Percentiles rank a stretch among this genome's conserved stretches.
Evolutionary conservation across 1,284 basidiomycete species (phyloP).

Genomic region (Inonotus obliquus): DNA sequence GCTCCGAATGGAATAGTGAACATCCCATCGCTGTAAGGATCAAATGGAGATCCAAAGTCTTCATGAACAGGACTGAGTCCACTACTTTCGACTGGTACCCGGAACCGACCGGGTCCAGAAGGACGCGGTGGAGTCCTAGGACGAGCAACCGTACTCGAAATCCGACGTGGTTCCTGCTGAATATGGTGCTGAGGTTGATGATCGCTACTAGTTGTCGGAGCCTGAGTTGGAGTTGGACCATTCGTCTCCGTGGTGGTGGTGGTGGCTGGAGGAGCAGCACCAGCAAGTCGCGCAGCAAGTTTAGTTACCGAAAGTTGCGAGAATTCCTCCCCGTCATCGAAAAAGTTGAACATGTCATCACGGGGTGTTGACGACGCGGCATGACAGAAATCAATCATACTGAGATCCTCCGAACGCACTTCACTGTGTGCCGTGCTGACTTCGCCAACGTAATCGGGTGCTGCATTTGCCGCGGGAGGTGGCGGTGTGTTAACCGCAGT

Average conservation of each 20-base stretch:
- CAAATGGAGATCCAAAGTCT: neutral
- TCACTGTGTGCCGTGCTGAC: constrained; percentile 26
- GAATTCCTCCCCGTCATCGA: constrained; percentile 7
- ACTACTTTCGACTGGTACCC: neutral
- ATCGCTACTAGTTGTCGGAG: neutral
- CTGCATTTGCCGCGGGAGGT: constrained; percentile 39
- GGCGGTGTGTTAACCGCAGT: constrained; percentile 36
- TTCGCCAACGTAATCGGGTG: constrained; percentile 45
- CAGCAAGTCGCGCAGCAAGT: neutral
- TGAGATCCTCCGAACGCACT: constrained; percentile 21
- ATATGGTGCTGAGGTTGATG: neutral
- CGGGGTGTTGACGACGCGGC: constrained; percentile 16
- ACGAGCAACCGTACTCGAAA: constrained; percentile 7
- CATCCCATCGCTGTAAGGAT: constrained; percentile 1
- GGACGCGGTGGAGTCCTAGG: constrained; percentile 14
- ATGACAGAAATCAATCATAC: constrained; percentile 22
- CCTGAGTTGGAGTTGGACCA: too few relatives aligned
- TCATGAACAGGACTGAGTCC: constrained; percentile 1
- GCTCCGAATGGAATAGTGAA: constrained; percentile 6
- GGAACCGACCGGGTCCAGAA: constrained; percentile 9
- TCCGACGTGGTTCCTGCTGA: neutral
- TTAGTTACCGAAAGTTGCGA: constrained; percentile 15
- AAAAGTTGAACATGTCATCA: constrained; percentile 11
- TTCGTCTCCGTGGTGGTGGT: neutral
- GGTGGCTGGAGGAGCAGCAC: neutral